Percentiles rank a stretch among this genome's conserved stretches.
These are phyloP conservation scores for Isoetes taiwanensis DNA, from an alignment of 75 land plant species.

Conservation along the genomic window DNA sequence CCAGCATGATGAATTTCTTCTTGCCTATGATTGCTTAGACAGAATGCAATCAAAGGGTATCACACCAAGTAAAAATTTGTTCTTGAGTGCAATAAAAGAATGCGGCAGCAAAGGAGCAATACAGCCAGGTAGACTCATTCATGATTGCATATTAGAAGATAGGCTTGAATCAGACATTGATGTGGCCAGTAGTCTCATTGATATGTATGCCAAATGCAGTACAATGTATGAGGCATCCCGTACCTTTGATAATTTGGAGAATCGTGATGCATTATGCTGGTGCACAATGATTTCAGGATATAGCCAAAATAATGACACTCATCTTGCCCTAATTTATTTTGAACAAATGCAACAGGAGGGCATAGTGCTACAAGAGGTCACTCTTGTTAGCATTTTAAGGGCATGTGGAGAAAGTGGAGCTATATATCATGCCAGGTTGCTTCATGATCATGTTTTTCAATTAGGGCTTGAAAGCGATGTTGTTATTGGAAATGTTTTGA, in stretches of 20 bases:
- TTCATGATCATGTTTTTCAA: slow-evolving; percentile 9
- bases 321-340: slow-evolving; percentile 11
- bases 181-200: slow-evolving; percentile 25
- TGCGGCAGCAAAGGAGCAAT: slow-evolving; percentile 2
- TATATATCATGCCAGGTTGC: not conserved
- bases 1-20: not conserved
- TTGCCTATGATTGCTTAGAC: not conserved
- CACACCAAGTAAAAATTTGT: not conserved
- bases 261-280: slow-evolving; percentile 37
- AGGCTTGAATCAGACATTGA: slow-evolving; percentile 22
- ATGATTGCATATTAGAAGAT: slow-evolving; percentile 11
- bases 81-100: slow-evolving; percentile 9
- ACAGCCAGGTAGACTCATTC: slow-evolving; percentile 22
- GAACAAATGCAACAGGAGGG: slow-evolving; percentile 7
- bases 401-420: slow-evolving; percentile 5
- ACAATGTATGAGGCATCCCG: slow-evolving; percentile 24
- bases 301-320: slow-evolving; percentile 11
- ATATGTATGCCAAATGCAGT: slow-evolving; percentile 31
- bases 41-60: too few species aligned
- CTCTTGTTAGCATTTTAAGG: slow-evolving; percentile 7
- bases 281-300: slow-evolving; percentile 38
- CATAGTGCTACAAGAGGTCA: slow-evolving; percentile 10
- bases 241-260: slow-evolving; percentile 27
- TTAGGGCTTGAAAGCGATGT: not conserved
- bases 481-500: slow-evolving; percentile 8